Conservation (phyloP, 257 asterid species). For the Przewalskia tangutica region DNA sequence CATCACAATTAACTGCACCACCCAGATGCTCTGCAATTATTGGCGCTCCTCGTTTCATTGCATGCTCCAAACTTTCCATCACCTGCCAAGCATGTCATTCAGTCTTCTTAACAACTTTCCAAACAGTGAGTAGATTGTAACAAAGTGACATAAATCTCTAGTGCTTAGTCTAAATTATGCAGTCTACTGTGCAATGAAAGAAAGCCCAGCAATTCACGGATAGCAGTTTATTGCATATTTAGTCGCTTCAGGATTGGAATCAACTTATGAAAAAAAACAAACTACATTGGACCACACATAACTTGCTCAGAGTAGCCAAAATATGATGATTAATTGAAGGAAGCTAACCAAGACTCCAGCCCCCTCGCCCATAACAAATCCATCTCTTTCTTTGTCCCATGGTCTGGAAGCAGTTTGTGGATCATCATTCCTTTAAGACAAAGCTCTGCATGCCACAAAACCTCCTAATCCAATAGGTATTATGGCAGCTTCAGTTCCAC, state of each 20-base stretch:
- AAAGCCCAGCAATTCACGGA: neutral
- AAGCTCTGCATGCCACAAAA: constrained; percentile 89
- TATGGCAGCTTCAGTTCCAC: constrained; percentile 95
- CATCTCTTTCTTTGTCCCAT: constrained; percentile 86
- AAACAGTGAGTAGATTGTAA: neutral
- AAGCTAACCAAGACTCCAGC: constrained; percentile 81
- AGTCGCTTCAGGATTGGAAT: neutral
- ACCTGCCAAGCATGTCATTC: constrained; percentile 37
- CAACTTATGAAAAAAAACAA: neutral
- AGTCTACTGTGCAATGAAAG: neutral
- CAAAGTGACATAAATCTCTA: neutral
- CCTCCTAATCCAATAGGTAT: constrained; percentile 96
- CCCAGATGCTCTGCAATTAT: constrained; percentile 91
- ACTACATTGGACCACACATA: neutral
- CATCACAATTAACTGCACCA: constrained; percentile 94
- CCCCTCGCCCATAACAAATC: constrained; percentile 96
- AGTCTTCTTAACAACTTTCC: neutral
- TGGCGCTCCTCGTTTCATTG: constrained; percentile 85
- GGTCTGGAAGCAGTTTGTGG: constrained; percentile 91
- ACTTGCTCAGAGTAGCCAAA: neutral
- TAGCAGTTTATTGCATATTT: neutral
- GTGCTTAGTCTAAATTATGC: neutral
- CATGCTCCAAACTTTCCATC: constrained; percentile 93
- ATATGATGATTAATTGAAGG: neutral
- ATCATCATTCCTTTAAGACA: constrained; percentile 89